Base-by-base conservation (phyloP, 805 yeast species). In the Schwanniomyces occidentalis region DNA sequence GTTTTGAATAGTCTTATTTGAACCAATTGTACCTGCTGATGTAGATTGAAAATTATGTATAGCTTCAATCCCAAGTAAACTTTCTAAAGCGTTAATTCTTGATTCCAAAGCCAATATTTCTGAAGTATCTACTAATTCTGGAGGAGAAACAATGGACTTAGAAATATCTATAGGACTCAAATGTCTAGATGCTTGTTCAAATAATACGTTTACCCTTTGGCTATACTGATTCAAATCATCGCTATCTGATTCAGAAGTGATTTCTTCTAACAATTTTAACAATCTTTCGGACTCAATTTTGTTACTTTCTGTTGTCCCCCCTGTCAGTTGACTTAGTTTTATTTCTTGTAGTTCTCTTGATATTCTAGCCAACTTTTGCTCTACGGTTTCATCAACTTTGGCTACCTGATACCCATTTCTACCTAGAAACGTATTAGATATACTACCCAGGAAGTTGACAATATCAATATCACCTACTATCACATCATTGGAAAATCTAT, bases 261-360 rank as follows among this genome's bases (percentile, higher is more conserved):
- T 8, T 5, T 9, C 20, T 17, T 34, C 43, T 23, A 41, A 32
- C 7, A 24, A 13, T 30, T 17, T 25, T 27, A 43, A 14, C 24
- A 38, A 24, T 19, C 45, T n/a, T 31, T 24, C 30, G 32, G 30
- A 22, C n/a, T 27, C 18, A 3, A 19, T 17, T n/a, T 20, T 27
- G 15, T 32, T 32, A 7, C 28, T 19, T 2, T 15, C 8, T 3
- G 22, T 16, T 8, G 20, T 23, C 4, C 27, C 40, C 2, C 27
- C 32, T 6, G 27, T 16, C 24, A 20, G 21, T 17, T 48, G 36
- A 13, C 42, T 51, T 4, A 45, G 35, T 30, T 54, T 46, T 2
- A 70, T 38, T 36, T 67, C 73, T n/a, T 53, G 53, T 26, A 73
- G 38, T 37, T 73, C 78, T 8, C 52, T 45, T 5, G 54, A 44